phyloP scores from a whole-genome alignment of 371 early-diverging fungal genomes.

The Apophysomyces sp. region DNA sequence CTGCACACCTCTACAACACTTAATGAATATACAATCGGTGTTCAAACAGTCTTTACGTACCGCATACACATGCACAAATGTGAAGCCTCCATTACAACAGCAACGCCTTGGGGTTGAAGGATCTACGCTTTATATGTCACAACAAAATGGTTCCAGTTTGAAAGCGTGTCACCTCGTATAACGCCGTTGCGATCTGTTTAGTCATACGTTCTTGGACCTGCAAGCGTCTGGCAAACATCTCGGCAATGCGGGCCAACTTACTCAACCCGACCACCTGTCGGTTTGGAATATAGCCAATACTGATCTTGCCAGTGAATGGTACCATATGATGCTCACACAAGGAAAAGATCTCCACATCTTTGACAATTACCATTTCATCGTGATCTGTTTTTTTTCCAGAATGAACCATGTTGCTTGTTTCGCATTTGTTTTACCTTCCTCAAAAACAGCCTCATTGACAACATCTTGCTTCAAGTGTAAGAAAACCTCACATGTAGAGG shows the following conservation, averaged over 20 bases:
- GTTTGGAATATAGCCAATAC: constrained; percentile 94
- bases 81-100: constrained; percentile 93
- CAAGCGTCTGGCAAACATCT: constrained; percentile 88
- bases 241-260: constrained; percentile 95
- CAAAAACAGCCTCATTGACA: constrained; percentile 88
- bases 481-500: neutral
- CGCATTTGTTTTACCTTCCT: constrained; percentile 66
- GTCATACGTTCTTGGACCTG: constrained; percentile 97
- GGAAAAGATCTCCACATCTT: constrained; percentile 89
- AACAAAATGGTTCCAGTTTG: neutral
- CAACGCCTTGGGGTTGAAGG: constrained; percentile 92
- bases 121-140: constrained; percentile 58
- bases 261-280: constrained; percentile 89
- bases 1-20: constrained; percentile 34
- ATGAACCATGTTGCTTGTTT: constrained; percentile 17
- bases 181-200: constrained; percentile 88
- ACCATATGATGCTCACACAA: constrained; percentile 98
- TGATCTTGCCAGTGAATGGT: constrained; percentile 92
- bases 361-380: constrained; percentile 97
- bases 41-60: constrained; percentile 3
- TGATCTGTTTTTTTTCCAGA: constrained; percentile 60
- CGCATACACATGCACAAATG: constrained; percentile 42
- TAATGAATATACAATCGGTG: neutral
- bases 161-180: constrained; percentile 22
- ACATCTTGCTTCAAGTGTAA: constrained; percentile 48